Conservation (phyloP, 352 stramenopile species). For the Globisporangium echinulatum region DNA sequence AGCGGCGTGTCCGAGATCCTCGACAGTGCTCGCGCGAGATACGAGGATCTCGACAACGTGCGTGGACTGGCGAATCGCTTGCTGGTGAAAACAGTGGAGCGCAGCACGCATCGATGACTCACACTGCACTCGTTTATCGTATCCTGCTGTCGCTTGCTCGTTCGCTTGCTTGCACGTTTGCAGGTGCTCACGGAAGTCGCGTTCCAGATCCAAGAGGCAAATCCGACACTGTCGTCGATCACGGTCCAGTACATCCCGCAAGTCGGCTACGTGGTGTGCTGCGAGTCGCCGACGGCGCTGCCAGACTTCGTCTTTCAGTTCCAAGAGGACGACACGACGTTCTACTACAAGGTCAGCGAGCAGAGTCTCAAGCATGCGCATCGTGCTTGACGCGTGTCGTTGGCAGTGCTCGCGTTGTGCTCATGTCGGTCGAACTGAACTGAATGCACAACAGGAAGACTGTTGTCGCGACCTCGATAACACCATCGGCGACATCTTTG, state of each 20-base stretch:
- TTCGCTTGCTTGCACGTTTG: not conserved
- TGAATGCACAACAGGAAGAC: constrained; percentile 30
- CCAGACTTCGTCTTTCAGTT: constrained; percentile 85
- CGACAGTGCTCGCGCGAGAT: constrained; percentile 57
- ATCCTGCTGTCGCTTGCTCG: too few species aligned
- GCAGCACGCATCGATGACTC: too few species aligned
- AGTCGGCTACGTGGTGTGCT: constrained; percentile 83
- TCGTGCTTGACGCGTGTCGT: not conserved
- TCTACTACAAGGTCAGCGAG: constrained; percentile 76
- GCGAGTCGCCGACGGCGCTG: constrained; percentile 54
- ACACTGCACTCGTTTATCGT: too few species aligned
- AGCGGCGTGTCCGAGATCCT: constrained; percentile 66
- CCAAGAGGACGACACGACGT: constrained; percentile 80
- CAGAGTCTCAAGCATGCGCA: too few species aligned
- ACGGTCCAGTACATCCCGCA: constrained; percentile 85
- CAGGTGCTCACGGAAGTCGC: constrained; percentile 81
- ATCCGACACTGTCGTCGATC: constrained; percentile 63
- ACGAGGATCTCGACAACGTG: constrained; percentile 83
- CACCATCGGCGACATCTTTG: constrained; percentile 79
- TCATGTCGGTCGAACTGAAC: too few species aligned
- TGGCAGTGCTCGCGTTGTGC: too few species aligned
- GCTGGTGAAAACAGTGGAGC: too few species aligned
- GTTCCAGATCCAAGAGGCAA: constrained; percentile 73
- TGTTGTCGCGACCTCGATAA: constrained; percentile 77
- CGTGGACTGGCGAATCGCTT: too few species aligned